Base-by-base conservation (phyloP, 164 flowering plant species). In the Chloranthus sessilifolius region DNA sequence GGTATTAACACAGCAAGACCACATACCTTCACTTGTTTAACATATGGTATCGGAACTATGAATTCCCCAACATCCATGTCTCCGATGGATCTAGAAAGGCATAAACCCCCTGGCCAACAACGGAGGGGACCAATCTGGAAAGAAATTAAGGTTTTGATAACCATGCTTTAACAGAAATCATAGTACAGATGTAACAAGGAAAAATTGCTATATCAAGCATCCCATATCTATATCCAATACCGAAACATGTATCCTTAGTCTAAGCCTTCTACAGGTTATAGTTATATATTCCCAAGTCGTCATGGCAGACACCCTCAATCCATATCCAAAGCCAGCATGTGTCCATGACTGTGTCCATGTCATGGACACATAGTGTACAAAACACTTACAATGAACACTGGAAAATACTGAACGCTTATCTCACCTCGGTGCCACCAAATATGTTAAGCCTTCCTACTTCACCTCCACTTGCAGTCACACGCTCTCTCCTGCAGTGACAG, bases 401-500 rank as follows among this genome's bases (percentile, higher is more conserved):
- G 46, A 51, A 30, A 29, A n/a, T n/a, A n/a, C n/a, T n/a, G n/a
- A 40, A 17, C 44, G 44, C 23, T 42, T 43, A 20, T 16, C 65
- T 50, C 26, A 81, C 95, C 91, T 81, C 83, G 26, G 69, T 71
- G 42, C 92, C 89, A 48, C 89, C 97, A 61, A 72, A 65, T 43
- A 83, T 70, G 65, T 84, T 79, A 31, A 85, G 89, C 70, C 97
- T 72, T 27, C 97, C 95, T 41, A 88, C 92, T 80, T 85, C 89
- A 30, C 97, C 97, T 27, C 97, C 97, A 70, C 97, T 85, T 8
- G 91, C 97, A 52, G 87, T 73, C 0, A 88, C 95, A 24, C 97
- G 83, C 47, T 81, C 85, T 58, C 97, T 76, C 80, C 96, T 88
- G 70, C 61, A 71, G 45, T 58, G 22, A 45, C 20, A 60, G 31